Evolutionary conservation across 2,329 filamentous ascomycete genomes (phyloP).

Genomic region (Xylariaceae sp.): DNA sequence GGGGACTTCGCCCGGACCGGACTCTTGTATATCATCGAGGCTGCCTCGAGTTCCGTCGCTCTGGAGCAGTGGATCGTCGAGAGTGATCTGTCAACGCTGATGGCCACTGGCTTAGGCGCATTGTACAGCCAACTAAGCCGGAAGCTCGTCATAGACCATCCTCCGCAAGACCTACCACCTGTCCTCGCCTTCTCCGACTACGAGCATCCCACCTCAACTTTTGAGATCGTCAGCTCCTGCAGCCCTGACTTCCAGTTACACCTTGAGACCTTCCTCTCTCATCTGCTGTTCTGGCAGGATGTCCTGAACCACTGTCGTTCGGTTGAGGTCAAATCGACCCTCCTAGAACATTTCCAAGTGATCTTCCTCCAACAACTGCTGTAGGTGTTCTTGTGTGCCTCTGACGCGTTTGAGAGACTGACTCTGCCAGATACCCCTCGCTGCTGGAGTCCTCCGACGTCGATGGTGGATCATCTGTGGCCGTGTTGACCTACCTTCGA

Average conservation of each 20-base stretch:
- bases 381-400: conserved; percentile 39
- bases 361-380: conserved; percentile 91
- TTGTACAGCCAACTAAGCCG: conserved; percentile 59
- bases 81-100: conserved; percentile 89
- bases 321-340: conserved; percentile 80
- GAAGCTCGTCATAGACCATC: conserved; percentile 74
- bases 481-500: conserved; percentile 86
- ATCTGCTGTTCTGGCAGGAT: conserved; percentile 96
- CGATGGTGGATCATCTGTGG: conserved; percentile 92
- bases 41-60: conserved; percentile 71
- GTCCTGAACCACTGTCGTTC: conserved; percentile 93
- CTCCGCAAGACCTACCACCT: conserved; percentile 67
- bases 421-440: conserved; percentile 69
- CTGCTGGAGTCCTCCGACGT: conserved; percentile 94
- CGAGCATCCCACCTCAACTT: conserved; percentile 59
- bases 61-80: conserved; percentile 96
- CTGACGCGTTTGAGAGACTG: conserved; percentile 2
- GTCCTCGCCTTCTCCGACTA: conserved; percentile 89
- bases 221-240: conserved; percentile 67
- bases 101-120: conserved; percentile 91
- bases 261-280: conserved; percentile 87
- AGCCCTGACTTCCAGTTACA: conserved; percentile 74
- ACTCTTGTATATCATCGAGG: conserved; percentile 90
- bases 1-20: conserved; percentile 95
- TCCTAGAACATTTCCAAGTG: conserved; percentile 95